Conservation (phyloP, 169 alveolate genomes). For the Toxoplasma gondii region DNA sequence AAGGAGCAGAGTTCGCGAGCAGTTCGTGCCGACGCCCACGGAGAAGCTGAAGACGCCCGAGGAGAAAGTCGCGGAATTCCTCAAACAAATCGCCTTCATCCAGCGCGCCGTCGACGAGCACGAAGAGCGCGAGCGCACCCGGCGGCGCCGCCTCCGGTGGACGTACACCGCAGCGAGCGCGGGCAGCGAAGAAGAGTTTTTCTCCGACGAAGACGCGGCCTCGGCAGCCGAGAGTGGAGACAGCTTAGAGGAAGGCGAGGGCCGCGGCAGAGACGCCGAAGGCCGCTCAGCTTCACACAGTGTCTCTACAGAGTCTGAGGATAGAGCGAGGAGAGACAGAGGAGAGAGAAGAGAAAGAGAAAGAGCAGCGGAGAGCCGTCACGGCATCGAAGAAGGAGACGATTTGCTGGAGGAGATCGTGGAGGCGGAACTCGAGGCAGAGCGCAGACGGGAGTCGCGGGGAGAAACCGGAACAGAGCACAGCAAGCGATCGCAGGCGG, state of each 20-base stretch:
- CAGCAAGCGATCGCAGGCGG: neutral
- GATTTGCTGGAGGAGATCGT: neutral
- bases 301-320: too few relatives aligned
- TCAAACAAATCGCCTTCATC: neutral
- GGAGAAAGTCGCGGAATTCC: neutral
- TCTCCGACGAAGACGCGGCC: neutral
- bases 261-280: too few relatives aligned
- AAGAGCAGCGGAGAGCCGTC: neutral
- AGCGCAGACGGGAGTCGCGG: neutral
- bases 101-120: neutral
- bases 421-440: conserved; percentile 7
- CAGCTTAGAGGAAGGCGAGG: neutral
- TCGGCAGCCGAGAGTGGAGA: neutral
- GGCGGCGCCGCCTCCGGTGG: neutral
- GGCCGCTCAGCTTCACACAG: too few relatives aligned
- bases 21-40: neutral
- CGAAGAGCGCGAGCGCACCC: neutral
- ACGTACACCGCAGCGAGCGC: neutral
- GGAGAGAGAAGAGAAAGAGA: neutral
- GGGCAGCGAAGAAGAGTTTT: neutral
- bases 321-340: neutral
- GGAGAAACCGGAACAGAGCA: neutral
- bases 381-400: neutral
- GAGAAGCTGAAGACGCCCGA: neutral
- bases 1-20: neutral